Evolutionary conservation across 2,329 filamentous ascomycete genomes (phyloP).

Genomic region (Arthrinium phaeospermum): DNA sequence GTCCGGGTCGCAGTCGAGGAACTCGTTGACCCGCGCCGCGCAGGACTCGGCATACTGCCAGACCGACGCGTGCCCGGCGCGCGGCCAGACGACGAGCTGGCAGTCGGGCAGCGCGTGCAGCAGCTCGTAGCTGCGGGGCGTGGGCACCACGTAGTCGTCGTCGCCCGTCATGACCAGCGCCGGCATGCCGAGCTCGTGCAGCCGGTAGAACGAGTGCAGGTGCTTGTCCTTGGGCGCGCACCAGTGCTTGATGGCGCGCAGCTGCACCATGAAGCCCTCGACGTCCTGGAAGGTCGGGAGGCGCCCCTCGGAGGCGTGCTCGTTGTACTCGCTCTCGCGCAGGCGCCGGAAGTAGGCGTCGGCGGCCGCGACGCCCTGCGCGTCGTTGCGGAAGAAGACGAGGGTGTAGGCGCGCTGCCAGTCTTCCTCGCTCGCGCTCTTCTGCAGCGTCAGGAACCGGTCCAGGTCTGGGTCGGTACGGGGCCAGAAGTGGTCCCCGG

Average conservation of each 20-base stretch:
- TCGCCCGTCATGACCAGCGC: slow-evolving; percentile 14
- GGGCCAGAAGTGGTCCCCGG: slow-evolving; percentile 3
- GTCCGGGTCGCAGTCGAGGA: slow-evolving; percentile 6
- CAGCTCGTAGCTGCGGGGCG: slow-evolving; percentile 18
- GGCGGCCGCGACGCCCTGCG: slow-evolving; percentile 8
- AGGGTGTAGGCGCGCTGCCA: slow-evolving; percentile 12
- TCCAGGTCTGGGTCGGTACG: slow-evolving; percentile 1
- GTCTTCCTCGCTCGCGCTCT: not conserved
- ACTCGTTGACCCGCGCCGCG: slow-evolving; percentile 15
- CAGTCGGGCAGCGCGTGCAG: slow-evolving; percentile 10
- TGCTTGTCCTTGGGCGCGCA: not conserved
- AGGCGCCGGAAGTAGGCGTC: slow-evolving; percentile 16
- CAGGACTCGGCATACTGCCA: slow-evolving; percentile 8
- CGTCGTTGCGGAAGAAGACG: slow-evolving; percentile 19
- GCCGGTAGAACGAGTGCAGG: slow-evolving; percentile 2
- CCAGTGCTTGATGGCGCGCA: slow-evolving; percentile 16
- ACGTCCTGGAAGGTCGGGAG: slow-evolving; percentile 7
- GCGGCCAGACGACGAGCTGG: slow-evolving; percentile 14
- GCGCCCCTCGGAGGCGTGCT: not conserved
- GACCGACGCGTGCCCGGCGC: not conserved
- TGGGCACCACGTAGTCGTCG: slow-evolving; percentile 14
- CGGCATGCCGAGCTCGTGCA: slow-evolving; percentile 19
- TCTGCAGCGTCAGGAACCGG: not conserved
- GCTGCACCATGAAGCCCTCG: slow-evolving; percentile 12
- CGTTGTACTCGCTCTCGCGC: slow-evolving; percentile 18